Percentiles rank a stretch among this genome's conserved stretches.
Conservation (phyloP, 495 filamentous ascomycete genomes). For the Apiosordaria backusii region DNA sequence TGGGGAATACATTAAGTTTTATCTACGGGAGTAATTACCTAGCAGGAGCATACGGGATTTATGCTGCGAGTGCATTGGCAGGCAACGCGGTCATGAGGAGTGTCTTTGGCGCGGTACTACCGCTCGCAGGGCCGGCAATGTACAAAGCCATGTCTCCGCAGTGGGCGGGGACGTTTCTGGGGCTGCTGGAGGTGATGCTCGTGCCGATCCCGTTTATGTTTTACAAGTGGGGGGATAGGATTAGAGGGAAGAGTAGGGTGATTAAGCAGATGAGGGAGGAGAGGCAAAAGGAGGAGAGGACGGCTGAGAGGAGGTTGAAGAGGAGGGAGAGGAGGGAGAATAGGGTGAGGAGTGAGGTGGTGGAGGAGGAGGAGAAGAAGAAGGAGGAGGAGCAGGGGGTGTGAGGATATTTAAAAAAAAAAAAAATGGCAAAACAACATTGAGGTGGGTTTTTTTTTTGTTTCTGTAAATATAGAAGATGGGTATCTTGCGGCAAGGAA, state of each 20-base stretch:
- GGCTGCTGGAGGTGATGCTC: slow-evolving; percentile 61
- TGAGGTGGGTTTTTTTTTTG: background rate
- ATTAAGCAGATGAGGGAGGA: slow-evolving; percentile 71
- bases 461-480: no score
- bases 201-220: slow-evolving; percentile 80
- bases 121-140: slow-evolving; percentile 70
- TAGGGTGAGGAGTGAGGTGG: slow-evolving; percentile 6
- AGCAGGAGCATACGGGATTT: slow-evolving; percentile 72
- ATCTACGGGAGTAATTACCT: slow-evolving; percentile 79
- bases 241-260: slow-evolving; percentile 61
- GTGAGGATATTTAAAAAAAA: background rate
- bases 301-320: slow-evolving; percentile 31
- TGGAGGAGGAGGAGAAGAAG: background rate
- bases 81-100: slow-evolving; percentile 72
- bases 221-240: slow-evolving; percentile 67
- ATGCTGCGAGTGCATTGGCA: slow-evolving; percentile 71
- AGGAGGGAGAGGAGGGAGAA: slow-evolving; percentile 19
- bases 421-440: background rate
- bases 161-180: slow-evolving; percentile 76
- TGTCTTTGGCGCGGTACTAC: slow-evolving; percentile 64
- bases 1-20: slow-evolving; percentile 73
- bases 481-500: no score
- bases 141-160: slow-evolving; percentile 63
- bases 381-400: background rate
- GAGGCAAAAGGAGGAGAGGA: slow-evolving; percentile 56